phyloP scores from a whole-genome alignment of 2,329 filamentous ascomycete genomes.

The Colletotrichum graminicola region DNA sequence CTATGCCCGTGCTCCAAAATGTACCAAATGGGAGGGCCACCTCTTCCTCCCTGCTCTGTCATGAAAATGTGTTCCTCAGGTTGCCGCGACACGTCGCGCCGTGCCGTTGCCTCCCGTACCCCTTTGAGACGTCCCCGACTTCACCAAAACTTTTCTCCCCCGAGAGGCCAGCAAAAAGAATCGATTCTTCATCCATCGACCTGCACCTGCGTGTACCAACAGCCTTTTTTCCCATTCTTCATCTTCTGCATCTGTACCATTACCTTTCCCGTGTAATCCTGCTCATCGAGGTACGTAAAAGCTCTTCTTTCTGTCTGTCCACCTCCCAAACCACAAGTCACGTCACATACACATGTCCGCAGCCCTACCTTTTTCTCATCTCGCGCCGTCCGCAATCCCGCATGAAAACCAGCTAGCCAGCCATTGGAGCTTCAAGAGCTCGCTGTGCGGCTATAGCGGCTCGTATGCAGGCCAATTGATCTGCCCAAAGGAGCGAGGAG shows the following conservation, averaged over 20 bases:
- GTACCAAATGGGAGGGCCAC: too few species aligned
- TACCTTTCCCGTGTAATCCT: slow-evolving; percentile 29
- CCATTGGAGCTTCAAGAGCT: slow-evolving; percentile 15
- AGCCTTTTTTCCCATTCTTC: slow-evolving; percentile 55
- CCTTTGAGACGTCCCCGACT: slow-evolving; percentile 30
- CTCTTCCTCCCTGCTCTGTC: not conserved
- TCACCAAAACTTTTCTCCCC: slow-evolving; percentile 42
- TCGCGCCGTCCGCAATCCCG: not conserved
- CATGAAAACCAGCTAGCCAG: slow-evolving; percentile 10
- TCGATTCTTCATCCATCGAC: slow-evolving; percentile 18
- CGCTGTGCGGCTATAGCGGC: slow-evolving; percentile 10
- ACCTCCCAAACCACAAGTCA: not conserved
- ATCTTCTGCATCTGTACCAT: slow-evolving; percentile 47
- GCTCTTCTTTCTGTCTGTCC: slow-evolving; percentile 27
- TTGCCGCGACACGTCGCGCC: slow-evolving; percentile 19
- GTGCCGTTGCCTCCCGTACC: slow-evolving; percentile 17
- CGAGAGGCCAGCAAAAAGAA: not conserved
- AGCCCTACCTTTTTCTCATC: not conserved
- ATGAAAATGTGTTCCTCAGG: slow-evolving; percentile 32
- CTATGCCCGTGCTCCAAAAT: not conserved
- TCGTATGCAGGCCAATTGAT: slow-evolving; percentile 26
- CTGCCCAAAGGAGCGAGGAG: slow-evolving; percentile 9
- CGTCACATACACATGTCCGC: not conserved
- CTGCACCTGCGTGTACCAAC: slow-evolving; percentile 40
- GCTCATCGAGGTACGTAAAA: slow-evolving; percentile 38